Evolutionary conservation across 352 stramenopile species (phyloP), one percentile per base, ranked within the genome.

Genomic region (Phytophthora uliginosa): DNA sequence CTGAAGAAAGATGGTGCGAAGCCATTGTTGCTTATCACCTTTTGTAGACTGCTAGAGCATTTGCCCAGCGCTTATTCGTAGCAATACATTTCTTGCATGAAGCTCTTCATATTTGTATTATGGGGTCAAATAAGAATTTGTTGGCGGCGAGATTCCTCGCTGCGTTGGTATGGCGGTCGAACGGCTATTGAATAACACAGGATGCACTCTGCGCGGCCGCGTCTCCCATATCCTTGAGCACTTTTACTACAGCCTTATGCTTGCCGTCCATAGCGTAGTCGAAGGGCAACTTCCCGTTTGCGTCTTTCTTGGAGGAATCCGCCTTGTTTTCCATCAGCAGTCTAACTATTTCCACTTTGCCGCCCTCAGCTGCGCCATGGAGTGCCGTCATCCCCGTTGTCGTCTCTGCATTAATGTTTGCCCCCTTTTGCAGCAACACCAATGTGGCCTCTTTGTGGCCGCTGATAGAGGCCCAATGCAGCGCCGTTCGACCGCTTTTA

Each of bases 381-480:
- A 98, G 87, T 38, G 92, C 82, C 20, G 91, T 98, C 88, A 96
- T 97, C 24, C 92, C 93, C 52, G 89, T 97, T 59, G 89, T 96
- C 3, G 94, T 98, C 71, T 90, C 85, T 40, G 93, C 92, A 66
- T 98, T 95, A 61, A 98, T 92, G 60, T 94, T 83, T 28, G 90
- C 89, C 12, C 90, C 88, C 67, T 95, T 97, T 56, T 95, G 87
- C 17, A 98, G 63, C 53, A 97, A 66, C 53, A 97, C 76, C 18
- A 96, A 59, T 20, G 91, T 97, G 24, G 86, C 89, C 66, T 98
- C 91, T 81, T 97, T 97, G 74, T 98, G 93, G 5, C 95, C 94
- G 56, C 91, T 97, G 60, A 98, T 98, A 18, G 85, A 91, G 22
- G 95, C 92, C 94, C 94, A 98, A 77, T 98, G 95, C 7, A 98